Evolutionary conservation across 2,329 filamentous ascomycete species (phyloP).

Genomic region (Epicoccum nigrum): DNA sequence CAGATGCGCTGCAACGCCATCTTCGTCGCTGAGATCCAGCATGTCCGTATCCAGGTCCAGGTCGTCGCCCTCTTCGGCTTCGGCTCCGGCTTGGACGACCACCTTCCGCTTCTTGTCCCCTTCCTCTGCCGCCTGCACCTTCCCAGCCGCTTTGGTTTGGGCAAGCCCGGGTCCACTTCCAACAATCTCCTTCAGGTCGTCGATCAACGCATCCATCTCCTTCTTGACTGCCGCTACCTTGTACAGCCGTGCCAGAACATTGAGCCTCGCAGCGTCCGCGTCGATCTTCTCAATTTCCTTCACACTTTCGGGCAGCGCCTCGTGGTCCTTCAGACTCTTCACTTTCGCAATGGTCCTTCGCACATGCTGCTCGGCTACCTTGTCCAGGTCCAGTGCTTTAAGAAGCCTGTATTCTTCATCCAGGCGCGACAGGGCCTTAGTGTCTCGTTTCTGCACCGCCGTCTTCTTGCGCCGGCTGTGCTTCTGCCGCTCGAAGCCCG

Average conservation of each 20-base stretch:
- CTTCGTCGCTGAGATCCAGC: slow-evolving; percentile 37
- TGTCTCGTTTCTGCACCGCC: slow-evolving; percentile 55
- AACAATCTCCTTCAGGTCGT: slow-evolving; percentile 50
- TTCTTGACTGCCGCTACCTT: slow-evolving; percentile 65
- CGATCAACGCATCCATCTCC: slow-evolving; percentile 55
- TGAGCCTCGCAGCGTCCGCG: slow-evolving; percentile 57
- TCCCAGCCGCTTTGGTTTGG: background rate
- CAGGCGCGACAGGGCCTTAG: slow-evolving; percentile 61
- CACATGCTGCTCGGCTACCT: slow-evolving; percentile 60
- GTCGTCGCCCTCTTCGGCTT: slow-evolving; percentile 17
- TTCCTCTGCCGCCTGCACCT: slow-evolving; percentile 18
- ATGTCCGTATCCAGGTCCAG: slow-evolving; percentile 20
- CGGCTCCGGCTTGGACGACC: background rate
- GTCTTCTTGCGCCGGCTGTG: slow-evolving; percentile 67
- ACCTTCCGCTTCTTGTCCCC: slow-evolving; percentile 26
- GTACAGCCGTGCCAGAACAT: slow-evolving; percentile 65
- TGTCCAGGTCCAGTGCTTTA: slow-evolving; percentile 61
- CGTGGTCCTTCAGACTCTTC: slow-evolving; percentile 61
- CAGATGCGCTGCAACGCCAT: slow-evolving; percentile 39
- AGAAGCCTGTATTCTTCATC: slow-evolving; percentile 66
- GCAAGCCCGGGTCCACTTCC: slow-evolving; percentile 10
- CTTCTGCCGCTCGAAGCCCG: slow-evolving; percentile 80
- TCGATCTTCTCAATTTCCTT: slow-evolving; percentile 47
- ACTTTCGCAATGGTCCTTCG: slow-evolving; percentile 63
- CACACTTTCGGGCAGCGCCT: slow-evolving; percentile 52